phyloP scores from a whole-genome alignment of 352 stramenopile species.

The Globisporangium solare region DNA sequence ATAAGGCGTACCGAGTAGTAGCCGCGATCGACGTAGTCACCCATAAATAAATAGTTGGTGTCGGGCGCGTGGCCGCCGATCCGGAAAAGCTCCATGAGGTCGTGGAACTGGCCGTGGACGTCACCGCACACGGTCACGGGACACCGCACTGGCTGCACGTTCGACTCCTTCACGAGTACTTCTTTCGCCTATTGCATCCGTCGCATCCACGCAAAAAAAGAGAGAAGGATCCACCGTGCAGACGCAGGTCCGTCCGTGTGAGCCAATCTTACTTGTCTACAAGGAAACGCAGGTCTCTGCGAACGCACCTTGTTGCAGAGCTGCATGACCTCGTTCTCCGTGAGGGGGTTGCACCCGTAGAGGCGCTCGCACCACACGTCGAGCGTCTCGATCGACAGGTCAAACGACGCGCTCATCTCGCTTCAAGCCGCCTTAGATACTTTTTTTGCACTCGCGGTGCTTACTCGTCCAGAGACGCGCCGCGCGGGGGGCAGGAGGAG shows the following conservation, averaged over 20 bases:
- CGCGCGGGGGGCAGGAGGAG: no score
- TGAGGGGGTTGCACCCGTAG: conserved; percentile 91
- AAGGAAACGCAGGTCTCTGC: no score
- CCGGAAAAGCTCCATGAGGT: conserved; percentile 64
- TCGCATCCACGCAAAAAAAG: no score
- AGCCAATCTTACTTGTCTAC: no score
- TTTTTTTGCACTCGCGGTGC: neutral
- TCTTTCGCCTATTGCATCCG: conserved; percentile 83
- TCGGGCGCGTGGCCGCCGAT: conserved; percentile 86
- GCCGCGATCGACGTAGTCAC: conserved; percentile 98
- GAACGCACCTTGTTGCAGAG: conserved; percentile 90
- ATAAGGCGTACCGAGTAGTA: conserved; percentile 86
- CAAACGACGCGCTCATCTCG: conserved; percentile 58
- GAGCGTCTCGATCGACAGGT: conserved; percentile 84
- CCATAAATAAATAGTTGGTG: conserved; percentile 99
- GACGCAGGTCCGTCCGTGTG: no score
- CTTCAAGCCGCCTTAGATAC: neutral
- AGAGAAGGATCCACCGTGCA: no score
- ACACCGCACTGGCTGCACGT: conserved; percentile 94
- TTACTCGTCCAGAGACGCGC: neutral
- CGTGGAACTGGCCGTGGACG: conserved; percentile 64
- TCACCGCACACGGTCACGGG: conserved; percentile 95
- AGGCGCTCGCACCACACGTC: conserved; percentile 95
- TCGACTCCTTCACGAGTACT: conserved; percentile 96
- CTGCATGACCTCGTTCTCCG: conserved; percentile 94